A percentile compares a stretch with the other conserved stretches of the same genome.
phyloP scores from a whole-genome alignment of 495 filamentous ascomycete genomes.

The Saxispiralis lemnorum region DNA sequence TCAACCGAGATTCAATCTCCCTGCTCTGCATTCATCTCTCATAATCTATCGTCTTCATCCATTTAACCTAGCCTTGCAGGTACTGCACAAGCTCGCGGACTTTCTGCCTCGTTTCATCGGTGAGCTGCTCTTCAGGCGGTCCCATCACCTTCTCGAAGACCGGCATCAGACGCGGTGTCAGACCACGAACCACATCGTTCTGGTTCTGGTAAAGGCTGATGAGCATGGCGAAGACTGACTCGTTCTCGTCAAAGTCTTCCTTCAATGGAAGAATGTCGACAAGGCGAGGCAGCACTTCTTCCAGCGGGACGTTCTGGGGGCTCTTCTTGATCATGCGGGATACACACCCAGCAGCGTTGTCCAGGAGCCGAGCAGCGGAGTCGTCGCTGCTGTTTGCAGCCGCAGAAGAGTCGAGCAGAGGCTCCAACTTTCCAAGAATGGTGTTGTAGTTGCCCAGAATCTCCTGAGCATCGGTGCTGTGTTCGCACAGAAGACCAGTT shows the following conservation, averaged over 20 bases:
- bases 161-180: constrained; percentile 62
- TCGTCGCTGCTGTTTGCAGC: constrained; percentile 2
- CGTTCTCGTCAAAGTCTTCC: constrained; percentile 94
- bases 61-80: constrained; percentile 27
- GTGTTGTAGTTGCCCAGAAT: constrained; percentile 55
- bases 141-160: constrained; percentile 66
- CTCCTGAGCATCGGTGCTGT: constrained; percentile 52
- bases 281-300: constrained; percentile 64
- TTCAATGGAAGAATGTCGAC: constrained; percentile 67
- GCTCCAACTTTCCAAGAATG: constrained; percentile 70
- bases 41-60: neutral
- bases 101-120: constrained; percentile 55
- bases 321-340: constrained; percentile 77
- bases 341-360: constrained; percentile 88
- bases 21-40: neutral
- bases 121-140: constrained; percentile 67
- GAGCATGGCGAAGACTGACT: constrained; percentile 74
- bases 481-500: constrained; percentile 61
- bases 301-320: constrained; percentile 58
- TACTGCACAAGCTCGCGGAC: constrained; percentile 55
- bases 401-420: constrained; percentile 48
- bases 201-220: constrained; percentile 66
- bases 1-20: no score
- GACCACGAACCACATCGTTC: constrained; percentile 16
- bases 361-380: constrained; percentile 53